Evolutionary conservation across 345 rosid genomes (phyloP).

Genomic region (Ceriops zippeliana): DNA sequence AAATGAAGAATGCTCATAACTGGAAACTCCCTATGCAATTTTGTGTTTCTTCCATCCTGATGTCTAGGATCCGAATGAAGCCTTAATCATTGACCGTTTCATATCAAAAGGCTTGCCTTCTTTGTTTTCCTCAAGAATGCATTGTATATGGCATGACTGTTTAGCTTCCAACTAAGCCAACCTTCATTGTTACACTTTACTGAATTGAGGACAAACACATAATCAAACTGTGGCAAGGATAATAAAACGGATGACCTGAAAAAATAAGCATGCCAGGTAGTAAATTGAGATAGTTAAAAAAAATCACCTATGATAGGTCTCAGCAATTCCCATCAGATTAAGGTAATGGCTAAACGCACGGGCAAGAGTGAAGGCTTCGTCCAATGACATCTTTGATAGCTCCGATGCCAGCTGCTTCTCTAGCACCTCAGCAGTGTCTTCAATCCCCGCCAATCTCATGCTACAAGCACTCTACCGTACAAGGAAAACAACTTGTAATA

Average conservation of each 20-base stretch:
- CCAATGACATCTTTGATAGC: constrained; percentile 78
- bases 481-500: background rate
- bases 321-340: constrained; percentile 90
- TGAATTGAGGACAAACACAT: background rate
- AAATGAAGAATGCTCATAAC: no score
- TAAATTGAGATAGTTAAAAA: background rate
- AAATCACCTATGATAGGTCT: constrained; percentile 82
- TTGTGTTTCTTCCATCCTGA: no score
- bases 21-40: no score
- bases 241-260: background rate
- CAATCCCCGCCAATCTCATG: constrained; percentile 84
- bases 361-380: constrained; percentile 80
- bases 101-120: no score
- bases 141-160: no score
- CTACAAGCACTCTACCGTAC: constrained; percentile 72
- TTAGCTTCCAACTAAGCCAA: constrained; percentile 2
- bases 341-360: constrained; percentile 95
- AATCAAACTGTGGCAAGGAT: background rate
- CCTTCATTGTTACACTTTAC: background rate
- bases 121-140: no score
- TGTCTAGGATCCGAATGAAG: no score
- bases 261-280: background rate
- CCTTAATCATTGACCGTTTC: no score
- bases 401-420: constrained; percentile 81
- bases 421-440: constrained; percentile 68